phyloP scores from a whole-genome alignment of 768 basidiomycete species.

The Termitomyces sp. region DNA sequence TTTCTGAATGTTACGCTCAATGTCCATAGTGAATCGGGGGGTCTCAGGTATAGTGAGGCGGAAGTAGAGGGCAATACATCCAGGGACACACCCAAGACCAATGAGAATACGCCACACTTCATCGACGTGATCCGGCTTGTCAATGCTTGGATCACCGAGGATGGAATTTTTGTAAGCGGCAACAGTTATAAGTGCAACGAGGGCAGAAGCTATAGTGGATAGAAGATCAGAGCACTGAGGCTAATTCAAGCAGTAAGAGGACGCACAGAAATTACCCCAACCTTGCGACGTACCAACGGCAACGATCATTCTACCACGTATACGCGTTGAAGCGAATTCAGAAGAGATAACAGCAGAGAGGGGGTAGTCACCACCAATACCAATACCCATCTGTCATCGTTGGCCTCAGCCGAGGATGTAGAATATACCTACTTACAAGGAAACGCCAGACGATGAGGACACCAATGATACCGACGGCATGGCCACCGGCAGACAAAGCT shows the following conservation, averaged over 20 bases:
- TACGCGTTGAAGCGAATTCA: conserved; percentile 76
- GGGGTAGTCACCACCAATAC: conserved; percentile 89
- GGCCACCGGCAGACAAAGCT: conserved; percentile 67
- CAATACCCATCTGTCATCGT: conserved; percentile 55
- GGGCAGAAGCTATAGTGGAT: conserved; percentile 59
- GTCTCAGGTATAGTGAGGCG: conserved; percentile 91
- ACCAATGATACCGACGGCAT: conserved; percentile 67
- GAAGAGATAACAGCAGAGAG: conserved; percentile 81
- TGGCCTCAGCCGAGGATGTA: not conserved
- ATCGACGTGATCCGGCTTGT: conserved; percentile 51
- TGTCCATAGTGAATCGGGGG: conserved; percentile 88
- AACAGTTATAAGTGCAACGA: conserved; percentile 63
- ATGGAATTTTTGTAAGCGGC: conserved; percentile 62
- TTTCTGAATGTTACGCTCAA: conserved; percentile 76
- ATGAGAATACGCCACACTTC: conserved; percentile 84
- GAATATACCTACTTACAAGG: conserved; percentile 37
- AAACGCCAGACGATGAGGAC: conserved; percentile 82
- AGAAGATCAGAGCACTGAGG: not conserved
- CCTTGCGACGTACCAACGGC: conserved; percentile 84
- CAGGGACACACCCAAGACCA: conserved; percentile 83
- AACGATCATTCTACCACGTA: conserved; percentile 82
- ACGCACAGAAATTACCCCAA: conserved; percentile 76
- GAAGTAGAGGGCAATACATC: conserved; percentile 82
- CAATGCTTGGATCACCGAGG: conserved; percentile 30
- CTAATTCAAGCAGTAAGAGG: not conserved